These are phyloP conservation scores for Mucuna pruriens DNA, from an alignment of 306 rosid genomes.

Conservation along the genomic window DNA sequence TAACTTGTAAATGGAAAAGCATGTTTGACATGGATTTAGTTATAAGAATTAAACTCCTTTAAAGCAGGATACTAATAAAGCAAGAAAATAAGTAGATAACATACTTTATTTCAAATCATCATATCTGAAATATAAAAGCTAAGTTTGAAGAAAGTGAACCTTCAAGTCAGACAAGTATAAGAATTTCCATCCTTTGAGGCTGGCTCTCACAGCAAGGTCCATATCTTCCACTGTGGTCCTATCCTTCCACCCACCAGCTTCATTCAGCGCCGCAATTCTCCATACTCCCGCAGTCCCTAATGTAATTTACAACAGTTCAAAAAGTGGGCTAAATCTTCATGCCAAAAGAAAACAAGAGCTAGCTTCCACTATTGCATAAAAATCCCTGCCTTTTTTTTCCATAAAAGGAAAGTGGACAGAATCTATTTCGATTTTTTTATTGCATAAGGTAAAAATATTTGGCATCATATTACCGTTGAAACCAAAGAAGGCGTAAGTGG, in stretches of 20 bases:
- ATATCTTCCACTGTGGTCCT: constrained; percentile 97
- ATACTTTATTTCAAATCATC: not conserved
- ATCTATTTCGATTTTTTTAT: not conserved
- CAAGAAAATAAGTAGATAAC: not conserved
- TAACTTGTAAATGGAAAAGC: not conserved
- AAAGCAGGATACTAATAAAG: not conserved
- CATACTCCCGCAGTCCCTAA: constrained; percentile 98
- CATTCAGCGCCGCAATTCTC: constrained; percentile 88
- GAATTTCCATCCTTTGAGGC: constrained; percentile 99
- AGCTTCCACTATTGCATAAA: constrained; percentile 7
- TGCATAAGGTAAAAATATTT: not conserved
- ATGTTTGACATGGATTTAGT: not conserved
- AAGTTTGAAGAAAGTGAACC: constrained; percentile 42
- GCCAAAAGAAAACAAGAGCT: not conserved
- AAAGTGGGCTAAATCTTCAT: not conserved
- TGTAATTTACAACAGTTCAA: constrained; percentile 8
- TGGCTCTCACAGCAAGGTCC: constrained; percentile 98
- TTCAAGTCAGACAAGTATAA: constrained; percentile 65
- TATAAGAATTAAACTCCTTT: not conserved
- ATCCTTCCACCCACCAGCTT: constrained; percentile 99
- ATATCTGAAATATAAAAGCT: not conserved
- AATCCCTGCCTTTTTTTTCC: not conserved
- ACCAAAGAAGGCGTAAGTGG: constrained; percentile 91
- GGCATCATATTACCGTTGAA: constrained; percentile 67
- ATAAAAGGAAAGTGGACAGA: not conserved